These are phyloP conservation scores for Stylosanthes scabra DNA, from an alignment of 331 rosid species.

Conservation along the genomic window DNA sequence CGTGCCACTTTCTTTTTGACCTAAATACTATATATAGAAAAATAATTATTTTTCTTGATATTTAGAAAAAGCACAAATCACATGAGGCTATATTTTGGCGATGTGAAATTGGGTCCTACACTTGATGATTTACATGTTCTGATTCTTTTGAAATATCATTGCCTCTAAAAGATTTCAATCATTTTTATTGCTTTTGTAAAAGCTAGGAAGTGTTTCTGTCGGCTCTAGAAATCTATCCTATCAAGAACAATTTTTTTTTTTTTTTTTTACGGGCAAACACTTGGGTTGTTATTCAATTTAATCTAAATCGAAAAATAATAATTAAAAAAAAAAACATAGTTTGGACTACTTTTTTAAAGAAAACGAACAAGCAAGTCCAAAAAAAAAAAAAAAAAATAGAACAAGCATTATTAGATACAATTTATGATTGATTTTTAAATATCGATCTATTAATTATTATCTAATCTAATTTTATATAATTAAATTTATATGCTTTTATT, in stretches of 20 bases:
- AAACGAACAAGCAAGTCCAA: too few relatives aligned
- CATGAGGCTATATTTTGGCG: slow-evolving; percentile 48
- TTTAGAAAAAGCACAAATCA: slow-evolving; percentile 45
- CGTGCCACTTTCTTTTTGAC: slow-evolving; percentile 65
- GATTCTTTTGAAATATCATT: slow-evolving; percentile 55
- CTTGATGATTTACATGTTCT: slow-evolving; percentile 46
- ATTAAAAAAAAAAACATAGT: too few relatives aligned
- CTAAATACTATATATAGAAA: background rate
- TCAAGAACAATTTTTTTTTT: background rate
- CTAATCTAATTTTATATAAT: too few relatives aligned
- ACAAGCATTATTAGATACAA: too few relatives aligned
- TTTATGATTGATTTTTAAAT: too few relatives aligned
- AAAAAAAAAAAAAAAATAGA: too few relatives aligned
- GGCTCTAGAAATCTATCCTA: slow-evolving; percentile 25
- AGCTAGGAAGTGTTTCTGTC: slow-evolving; percentile 39
- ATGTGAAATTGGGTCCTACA: slow-evolving; percentile 63
- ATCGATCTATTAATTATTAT: too few relatives aligned
- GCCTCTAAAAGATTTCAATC: slow-evolving; percentile 37
- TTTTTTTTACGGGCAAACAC: background rate
- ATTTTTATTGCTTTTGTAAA: slow-evolving; percentile 45
- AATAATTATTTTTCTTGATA: slow-evolving; percentile 36
- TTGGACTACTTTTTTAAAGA: too few relatives aligned
- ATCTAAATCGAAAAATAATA: too few relatives aligned
- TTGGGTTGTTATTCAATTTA: too few relatives aligned
- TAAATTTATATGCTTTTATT: too few relatives aligned